Base-by-base conservation (phyloP, 805 yeast genomes). In the Pichia nanzhaoensis region DNA sequence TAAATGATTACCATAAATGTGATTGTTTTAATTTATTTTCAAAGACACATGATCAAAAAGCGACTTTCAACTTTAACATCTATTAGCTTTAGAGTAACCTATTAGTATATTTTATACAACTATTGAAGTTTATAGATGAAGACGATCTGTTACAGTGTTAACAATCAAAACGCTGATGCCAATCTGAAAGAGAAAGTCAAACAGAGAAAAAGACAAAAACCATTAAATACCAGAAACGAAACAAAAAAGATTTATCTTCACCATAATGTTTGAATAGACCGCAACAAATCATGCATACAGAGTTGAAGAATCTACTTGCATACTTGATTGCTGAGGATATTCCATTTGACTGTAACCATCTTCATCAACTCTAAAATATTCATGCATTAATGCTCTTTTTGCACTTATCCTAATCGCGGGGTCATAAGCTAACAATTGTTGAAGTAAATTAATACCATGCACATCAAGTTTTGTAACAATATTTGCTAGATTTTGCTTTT, bases 331-430 rank as follows among this genome's bases (percentile, higher is more conserved):
- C 45, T 63, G 66, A 24, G 59, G 61, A 41, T 61, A 61, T 38
- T 62, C 65, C 19, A 55, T 41, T 14, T 54, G 54, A 24, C 54
- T 56, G 18, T 34, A 35, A 18, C 54, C 52, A 17, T 41, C 54
- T 33, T 49, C 54, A 8, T 73, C 81, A 46, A 78, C 83, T 49
- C 73, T 75, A 67, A 87, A 88, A 64, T 88, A 93, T 10, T 96
- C 95, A 66, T 91, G 98, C 53, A 75, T 60, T 49, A 90, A 74
- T 2, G 98, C 97, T 52, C 96, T 75, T 67, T 89, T 90, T 44
- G 99, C 99, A 57, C 95, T 83, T 56, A 93, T 85, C 63, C 99
- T 75, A 51, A 82, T 78, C 42, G 95, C 89, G 18, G 99, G 99
- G 64, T 93, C 99, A 64, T 87, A 93, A 5, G 84, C 80, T 50